Percentiles rank a stretch among this genome's conserved stretches.
phyloP scores from a whole-genome alignment of 2,329 filamentous ascomycete species.

The Aureobasidium mangrovei region DNA sequence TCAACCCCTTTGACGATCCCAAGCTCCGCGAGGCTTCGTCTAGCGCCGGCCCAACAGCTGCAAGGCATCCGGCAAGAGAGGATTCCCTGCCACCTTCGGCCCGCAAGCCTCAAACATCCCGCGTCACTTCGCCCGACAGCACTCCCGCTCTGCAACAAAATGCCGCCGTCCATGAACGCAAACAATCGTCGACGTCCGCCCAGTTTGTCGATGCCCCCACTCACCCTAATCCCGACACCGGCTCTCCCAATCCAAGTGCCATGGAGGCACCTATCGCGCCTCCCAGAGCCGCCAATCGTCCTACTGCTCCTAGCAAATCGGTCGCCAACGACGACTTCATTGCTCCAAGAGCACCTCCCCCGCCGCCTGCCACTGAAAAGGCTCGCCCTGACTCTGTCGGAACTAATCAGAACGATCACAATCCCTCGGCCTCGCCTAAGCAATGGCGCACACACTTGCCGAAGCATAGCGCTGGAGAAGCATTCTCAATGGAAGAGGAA shows the following conservation, averaged over 20 bases:
- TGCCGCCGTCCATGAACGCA: constrained; percentile 29
- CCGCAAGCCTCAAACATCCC: constrained; percentile 28
- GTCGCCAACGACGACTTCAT: constrained; percentile 34
- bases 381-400: constrained; percentile 35
- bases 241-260: constrained; percentile 32
- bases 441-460: constrained; percentile 27
- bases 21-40: constrained; percentile 26
- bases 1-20: constrained; percentile 32
- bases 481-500: constrained; percentile 93
- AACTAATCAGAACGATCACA: constrained; percentile 33
- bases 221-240: constrained; percentile 19
- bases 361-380: constrained; percentile 27
- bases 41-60: constrained; percentile 27
- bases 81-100: constrained; percentile 46
- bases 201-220: constrained; percentile 29
- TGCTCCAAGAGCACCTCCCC: constrained; percentile 37
- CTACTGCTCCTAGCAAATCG: constrained; percentile 35
- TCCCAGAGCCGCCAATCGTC: constrained; percentile 39
- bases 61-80: constrained; percentile 41
- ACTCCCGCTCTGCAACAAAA: constrained; percentile 30
- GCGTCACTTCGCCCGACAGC: constrained; percentile 19
- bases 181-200: constrained; percentile 30
- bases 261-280: constrained; percentile 37
- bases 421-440: constrained; percentile 24
- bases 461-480: constrained; percentile 62